Evolutionary conservation across 2,329 filamentous ascomycete genomes (phyloP), one percentile per base, ranked within the genome.

Genomic region (Fonsecaea multimorphosa): DNA sequence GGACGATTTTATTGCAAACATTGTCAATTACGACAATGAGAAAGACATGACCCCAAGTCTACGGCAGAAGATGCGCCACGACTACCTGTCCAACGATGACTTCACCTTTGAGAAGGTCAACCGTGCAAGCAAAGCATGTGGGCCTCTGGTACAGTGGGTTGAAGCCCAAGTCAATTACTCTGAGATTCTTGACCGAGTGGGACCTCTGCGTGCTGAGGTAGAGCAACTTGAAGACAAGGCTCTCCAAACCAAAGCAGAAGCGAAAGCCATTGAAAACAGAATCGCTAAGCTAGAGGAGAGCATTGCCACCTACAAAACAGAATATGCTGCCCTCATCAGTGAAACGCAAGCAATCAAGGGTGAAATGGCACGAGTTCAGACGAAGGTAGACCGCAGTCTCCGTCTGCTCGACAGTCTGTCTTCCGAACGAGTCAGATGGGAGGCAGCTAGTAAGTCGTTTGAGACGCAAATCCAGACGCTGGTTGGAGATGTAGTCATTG

Each of bases 81-180:
- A 97, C 49, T 99, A 91, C 79, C 81, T 99, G 67, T 93, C 91
- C 14, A 95, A 96, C 77, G 90, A 94, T 3, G 93, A 98, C 66
- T 99, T 98, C 79, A 97, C 93, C 0, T 96, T 93, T 73, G 95
- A 99, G 76, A 91, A 91, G 78, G 95, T 97, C 78, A 96, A 97
- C 79, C 92, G 93, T 73, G 95, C 95, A 67, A 96, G 91, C 80
- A 97, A 95, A 81, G 95, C 95, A 54, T 99, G 95, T 78, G 96
- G 95, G 74, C 96, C 95, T 29, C 85, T 99, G 14, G 94, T 99
- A 19, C 93, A 97, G 76, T 99, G 95, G 95, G 94, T 97, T 2
- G 86, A 92, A 77, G 96, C 95, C 22, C 95, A 99, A 79, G 95
- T 99, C 75, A 93, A 91, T 74, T 99, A 97, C 79, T 97, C 94